A percentile compares a stretch with the other conserved stretches of the same genome.
phyloP scores from a whole-genome alignment of 495 filamentous ascomycete genomes.

The Neurospora terricola region DNA sequence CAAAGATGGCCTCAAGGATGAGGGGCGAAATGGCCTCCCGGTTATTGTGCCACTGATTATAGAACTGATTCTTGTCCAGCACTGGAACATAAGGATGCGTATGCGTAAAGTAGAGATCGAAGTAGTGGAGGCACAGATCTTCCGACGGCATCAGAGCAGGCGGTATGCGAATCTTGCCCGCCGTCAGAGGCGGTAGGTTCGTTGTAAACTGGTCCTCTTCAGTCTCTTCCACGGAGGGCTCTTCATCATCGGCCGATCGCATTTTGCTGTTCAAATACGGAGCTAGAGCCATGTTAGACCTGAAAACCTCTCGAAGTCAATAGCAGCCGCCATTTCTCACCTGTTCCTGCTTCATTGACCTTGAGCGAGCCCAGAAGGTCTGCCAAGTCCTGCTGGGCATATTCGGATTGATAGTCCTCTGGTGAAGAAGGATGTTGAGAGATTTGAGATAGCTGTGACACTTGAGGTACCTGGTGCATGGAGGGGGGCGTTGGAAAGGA shows the following conservation, averaged over 20 bases:
- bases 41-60: conserved; percentile 85
- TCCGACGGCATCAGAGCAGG: conserved; percentile 90
- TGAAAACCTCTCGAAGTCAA: neutral
- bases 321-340: conserved; percentile 40
- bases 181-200: conserved; percentile 48
- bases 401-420: conserved; percentile 52
- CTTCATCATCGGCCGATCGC: conserved; percentile 47
- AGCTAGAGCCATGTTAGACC: conserved; percentile 38
- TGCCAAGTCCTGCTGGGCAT: conserved; percentile 60
- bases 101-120: conserved; percentile 85
- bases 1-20: conserved; percentile 90
- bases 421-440: conserved; percentile 35
- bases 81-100: conserved; percentile 97
- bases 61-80: conserved; percentile 72
- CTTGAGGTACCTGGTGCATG: conserved; percentile 20
- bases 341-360: conserved; percentile 81
- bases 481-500: conserved; percentile 47
- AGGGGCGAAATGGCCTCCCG: conserved; percentile 82
- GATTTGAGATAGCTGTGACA: neutral
- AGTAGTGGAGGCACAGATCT: conserved; percentile 71
- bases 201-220: conserved; percentile 46
- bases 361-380: conserved; percentile 77
- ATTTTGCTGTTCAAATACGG: conserved; percentile 77
- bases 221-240: conserved; percentile 65
- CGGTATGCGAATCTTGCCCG: conserved; percentile 75